Percentiles rank a stretch among this genome's conserved stretches.
These are phyloP conservation scores for Cladophialophora exuberans DNA, from an alignment of 2,329 filamentous ascomycete genomes.

Conservation along the genomic window DNA sequence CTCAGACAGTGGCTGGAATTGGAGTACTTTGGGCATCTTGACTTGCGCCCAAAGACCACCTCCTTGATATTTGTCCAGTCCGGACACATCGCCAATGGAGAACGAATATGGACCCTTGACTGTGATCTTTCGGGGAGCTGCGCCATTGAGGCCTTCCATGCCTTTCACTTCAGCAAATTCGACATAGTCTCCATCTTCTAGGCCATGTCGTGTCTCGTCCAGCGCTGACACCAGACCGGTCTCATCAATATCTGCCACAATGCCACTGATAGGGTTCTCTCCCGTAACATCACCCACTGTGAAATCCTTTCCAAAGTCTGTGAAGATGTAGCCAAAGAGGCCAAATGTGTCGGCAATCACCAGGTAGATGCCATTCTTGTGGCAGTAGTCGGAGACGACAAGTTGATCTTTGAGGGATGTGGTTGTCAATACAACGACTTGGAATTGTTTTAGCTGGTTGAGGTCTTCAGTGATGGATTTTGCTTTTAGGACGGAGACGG, in stretches of 20 bases:
- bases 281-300: constrained; percentile 87
- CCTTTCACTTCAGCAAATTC: constrained; percentile 93
- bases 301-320: constrained; percentile 95
- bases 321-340: constrained; percentile 94
- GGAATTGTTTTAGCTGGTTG: constrained; percentile 83
- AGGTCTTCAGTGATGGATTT: constrained; percentile 74
- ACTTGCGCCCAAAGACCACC: constrained; percentile 93
- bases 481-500: constrained; percentile 72
- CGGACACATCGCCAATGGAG: constrained; percentile 90
- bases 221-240: constrained; percentile 89
- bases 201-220: constrained; percentile 90
- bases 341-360: constrained; percentile 88
- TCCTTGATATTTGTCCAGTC: constrained; percentile 81
- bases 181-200: constrained; percentile 95
- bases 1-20: constrained; percentile 80
- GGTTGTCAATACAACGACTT: constrained; percentile 88
- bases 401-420: constrained; percentile 80
- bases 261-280: constrained; percentile 83
- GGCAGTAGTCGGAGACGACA: constrained; percentile 87
- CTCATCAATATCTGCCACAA: constrained; percentile 86
- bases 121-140: constrained; percentile 83
- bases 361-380: constrained; percentile 88
- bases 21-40: constrained; percentile 94
- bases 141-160: constrained; percentile 83
- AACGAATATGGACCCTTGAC: constrained; percentile 98